Conservation (phyloP, 805 yeast species). For the Lachancea sp. region DNA sequence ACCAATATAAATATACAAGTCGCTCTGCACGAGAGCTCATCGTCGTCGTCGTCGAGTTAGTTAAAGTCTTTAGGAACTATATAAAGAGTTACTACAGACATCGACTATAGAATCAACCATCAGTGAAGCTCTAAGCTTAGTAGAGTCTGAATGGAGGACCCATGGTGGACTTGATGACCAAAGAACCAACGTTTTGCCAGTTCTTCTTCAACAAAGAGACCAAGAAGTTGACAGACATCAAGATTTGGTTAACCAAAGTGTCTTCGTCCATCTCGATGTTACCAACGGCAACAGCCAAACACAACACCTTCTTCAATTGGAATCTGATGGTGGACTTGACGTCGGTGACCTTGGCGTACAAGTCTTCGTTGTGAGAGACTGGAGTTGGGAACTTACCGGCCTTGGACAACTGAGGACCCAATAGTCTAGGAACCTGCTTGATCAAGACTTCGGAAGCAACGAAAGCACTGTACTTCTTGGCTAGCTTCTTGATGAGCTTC, state of each 20-base stretch:
- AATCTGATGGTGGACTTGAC: constrained; percentile 99
- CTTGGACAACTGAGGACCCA: constrained; percentile 99
- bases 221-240: constrained; percentile 98
- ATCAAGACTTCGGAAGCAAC: constrained; percentile 98
- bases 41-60: too few species aligned
- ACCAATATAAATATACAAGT: too few species aligned
- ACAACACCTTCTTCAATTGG: constrained; percentile 99
- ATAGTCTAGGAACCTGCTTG: constrained; percentile 99
- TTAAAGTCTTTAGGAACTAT: not conserved
- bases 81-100: not conserved
- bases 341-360: constrained; percentile 90
- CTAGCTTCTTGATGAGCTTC: constrained; percentile 98
- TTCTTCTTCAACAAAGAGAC: constrained; percentile 99
- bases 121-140: constrained; percentile 43
- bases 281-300: constrained; percentile 99
- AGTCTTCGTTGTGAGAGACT: constrained; percentile 98
- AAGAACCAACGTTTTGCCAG: constrained; percentile 99
- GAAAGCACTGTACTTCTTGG: constrained; percentile 99
- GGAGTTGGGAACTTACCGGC: constrained; percentile 99
- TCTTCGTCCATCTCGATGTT: constrained; percentile 99
- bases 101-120: not conserved
- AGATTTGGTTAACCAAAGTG: constrained; percentile 90
- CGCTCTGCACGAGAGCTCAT: not conserved
- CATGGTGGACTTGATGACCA: constrained; percentile 98
- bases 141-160: constrained; percentile 99